Evolutionary conservation across 2,329 filamentous ascomycete species (phyloP).

Genomic region (Colletotrichum magnum): DNA sequence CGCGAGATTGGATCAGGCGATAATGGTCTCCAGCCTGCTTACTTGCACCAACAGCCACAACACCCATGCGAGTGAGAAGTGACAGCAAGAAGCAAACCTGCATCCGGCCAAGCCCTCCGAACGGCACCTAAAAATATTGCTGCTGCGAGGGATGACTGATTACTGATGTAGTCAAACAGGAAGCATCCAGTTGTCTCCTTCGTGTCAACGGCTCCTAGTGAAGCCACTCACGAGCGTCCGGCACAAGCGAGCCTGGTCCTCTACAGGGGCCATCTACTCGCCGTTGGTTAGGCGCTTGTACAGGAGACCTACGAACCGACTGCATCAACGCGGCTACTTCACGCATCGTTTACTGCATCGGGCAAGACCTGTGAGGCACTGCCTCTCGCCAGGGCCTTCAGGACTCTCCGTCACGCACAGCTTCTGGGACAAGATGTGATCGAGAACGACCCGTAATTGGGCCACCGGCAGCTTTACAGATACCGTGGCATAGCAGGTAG

Average conservation of each 20-base stretch:
- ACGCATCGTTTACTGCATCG: too few relatives aligned
- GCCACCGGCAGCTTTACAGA: too few relatives aligned
- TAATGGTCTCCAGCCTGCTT: not conserved
- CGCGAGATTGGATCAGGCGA: conserved; percentile 22
- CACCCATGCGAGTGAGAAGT: conserved; percentile 12
- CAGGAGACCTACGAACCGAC: not conserved
- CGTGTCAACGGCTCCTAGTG: not conserved
- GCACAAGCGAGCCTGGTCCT: too few relatives aligned
- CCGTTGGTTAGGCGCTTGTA: not conserved
- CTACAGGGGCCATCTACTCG: too few relatives aligned
- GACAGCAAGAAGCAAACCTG: conserved; percentile 14
- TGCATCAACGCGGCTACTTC: not conserved
- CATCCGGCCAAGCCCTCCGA: not conserved
- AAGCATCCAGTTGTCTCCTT: not conserved
- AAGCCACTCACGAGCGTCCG: not conserved
- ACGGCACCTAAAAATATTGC: not conserved
- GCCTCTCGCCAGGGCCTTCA: too few relatives aligned
- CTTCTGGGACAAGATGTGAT: too few relatives aligned
- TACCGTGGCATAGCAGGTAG: too few relatives aligned
- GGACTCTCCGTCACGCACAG: too few relatives aligned
- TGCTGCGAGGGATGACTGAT: not conserved
- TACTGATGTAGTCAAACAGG: not conserved
- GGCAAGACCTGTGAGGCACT: too few relatives aligned
- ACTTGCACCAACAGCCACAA: conserved; percentile 10
- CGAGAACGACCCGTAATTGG: too few relatives aligned